Percentiles rank a stretch among this genome's conserved stretches.
phyloP scores from a whole-genome alignment of 345 rosid species.

The Odontarrhena argentea region DNA sequence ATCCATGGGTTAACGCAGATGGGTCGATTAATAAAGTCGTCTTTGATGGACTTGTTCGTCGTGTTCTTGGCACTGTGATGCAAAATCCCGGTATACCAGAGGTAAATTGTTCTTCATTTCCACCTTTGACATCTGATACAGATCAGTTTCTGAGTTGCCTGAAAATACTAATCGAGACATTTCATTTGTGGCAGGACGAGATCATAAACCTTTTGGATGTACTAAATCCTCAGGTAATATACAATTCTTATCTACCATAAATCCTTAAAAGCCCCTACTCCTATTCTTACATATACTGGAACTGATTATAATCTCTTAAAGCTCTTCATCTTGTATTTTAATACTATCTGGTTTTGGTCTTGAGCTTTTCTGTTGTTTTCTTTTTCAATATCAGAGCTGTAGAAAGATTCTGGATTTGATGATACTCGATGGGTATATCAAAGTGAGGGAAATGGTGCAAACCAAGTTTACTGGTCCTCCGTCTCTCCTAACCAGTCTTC shows the following conservation, averaged over 20 bases:
- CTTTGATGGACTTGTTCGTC: constrained; percentile 76
- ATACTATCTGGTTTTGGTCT: background rate
- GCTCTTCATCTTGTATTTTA: background rate
- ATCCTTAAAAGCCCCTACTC: constrained; percentile 2
- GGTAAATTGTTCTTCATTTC: constrained; percentile 53
- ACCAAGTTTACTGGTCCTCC: constrained; percentile 54
- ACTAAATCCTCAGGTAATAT: constrained; percentile 83
- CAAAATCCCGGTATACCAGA: constrained; percentile 85
- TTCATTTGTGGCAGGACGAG: constrained; percentile 59
- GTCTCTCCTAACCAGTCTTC: constrained; percentile 49
- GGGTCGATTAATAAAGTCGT: constrained; percentile 69
- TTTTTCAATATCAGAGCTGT: constrained; percentile 56
- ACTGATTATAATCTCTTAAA: constrained; percentile 10
- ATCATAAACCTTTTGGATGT: constrained; percentile 66
- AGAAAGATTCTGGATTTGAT: constrained; percentile 70
- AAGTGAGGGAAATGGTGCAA: constrained; percentile 66
- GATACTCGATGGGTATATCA: constrained; percentile 69
- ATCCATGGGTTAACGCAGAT: constrained; percentile 94
- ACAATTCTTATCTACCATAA: background rate
- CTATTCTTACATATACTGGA: constrained; percentile 12
- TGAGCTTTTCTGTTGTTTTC: background rate
- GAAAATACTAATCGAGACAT: constrained; percentile 16
- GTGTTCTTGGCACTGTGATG: constrained; percentile 83
- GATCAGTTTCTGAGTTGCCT: constrained; percentile 14
- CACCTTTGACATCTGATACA: background rate